These are phyloP conservation scores for Taphrina flavorubra DNA, from an alignment of 1,139 yeast genomes.

Conservation along the genomic window DNA sequence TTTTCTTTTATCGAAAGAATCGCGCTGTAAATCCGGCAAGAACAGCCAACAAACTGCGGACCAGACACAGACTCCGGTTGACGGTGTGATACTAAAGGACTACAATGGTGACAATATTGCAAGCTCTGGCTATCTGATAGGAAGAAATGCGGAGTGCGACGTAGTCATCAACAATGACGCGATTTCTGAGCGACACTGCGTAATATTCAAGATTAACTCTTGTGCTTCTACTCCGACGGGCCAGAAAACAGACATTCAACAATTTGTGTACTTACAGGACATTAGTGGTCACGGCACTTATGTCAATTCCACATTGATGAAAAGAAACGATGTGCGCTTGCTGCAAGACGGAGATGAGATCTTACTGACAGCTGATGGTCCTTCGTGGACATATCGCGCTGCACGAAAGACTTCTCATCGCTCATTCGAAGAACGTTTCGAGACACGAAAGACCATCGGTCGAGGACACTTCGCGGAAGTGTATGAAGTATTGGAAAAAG, in stretches of 20 bases:
- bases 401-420: conserved; percentile 15
- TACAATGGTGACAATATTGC: conserved; percentile 40
- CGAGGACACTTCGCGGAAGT: conserved; percentile 40
- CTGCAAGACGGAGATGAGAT: conserved; percentile 27
- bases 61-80: background rate
- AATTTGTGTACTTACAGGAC: conserved; percentile 32
- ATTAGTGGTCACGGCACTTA: conserved; percentile 36
- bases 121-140: conserved; percentile 37
- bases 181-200: conserved; percentile 34
- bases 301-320: conserved; percentile 23
- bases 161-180: conserved; percentile 15
- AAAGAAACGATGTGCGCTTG: conserved; percentile 20
- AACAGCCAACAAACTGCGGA: background rate
- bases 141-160: conserved; percentile 34
- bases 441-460: conserved; percentile 23
- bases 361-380: conserved; percentile 20
- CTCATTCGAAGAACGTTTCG: conserved; percentile 32
- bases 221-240: background rate
- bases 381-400: conserved; percentile 17
- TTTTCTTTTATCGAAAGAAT: conserved; percentile 31
- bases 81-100: conserved; percentile 31
- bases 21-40: conserved; percentile 27
- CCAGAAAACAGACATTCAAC: conserved; percentile 13
- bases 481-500: conserved; percentile 12
- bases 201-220: conserved; percentile 31